Base-by-base conservation (phyloP, 179 eudicot genomes). In the Camellia oleifera region DNA sequence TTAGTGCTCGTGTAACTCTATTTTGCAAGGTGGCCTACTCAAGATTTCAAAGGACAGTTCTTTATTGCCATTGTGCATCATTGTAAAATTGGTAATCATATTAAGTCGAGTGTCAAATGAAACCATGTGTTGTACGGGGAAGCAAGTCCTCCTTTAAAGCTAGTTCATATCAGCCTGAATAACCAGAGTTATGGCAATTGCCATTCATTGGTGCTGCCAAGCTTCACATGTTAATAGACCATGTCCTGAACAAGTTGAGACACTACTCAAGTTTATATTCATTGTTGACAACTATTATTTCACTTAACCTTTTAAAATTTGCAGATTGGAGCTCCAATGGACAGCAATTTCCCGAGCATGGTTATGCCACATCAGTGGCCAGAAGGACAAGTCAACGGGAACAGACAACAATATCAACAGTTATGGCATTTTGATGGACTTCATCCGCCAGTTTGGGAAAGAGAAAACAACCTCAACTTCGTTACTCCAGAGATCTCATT, bases 291-390 rank as follows among this genome's bases (percentile, higher is more conserved):
- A 20, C 13, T 79, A 61, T 50, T 69, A 13, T 44, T 40, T 71
- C 7, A 72, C 32, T 26, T 40, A 62, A 26, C 62, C 76, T 53
- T 60, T 50, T 48, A 67, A 78, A 79, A 58, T 48, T 75, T 79
- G 87, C 88, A 92, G 95, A 77, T 77, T 82, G 92, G 88, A 79
- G 86, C 92, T 66, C 76, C 82, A 48, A 82, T 85, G 78, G 97
- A 89, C 40, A 82, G 86, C 77, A 87, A 81, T 78, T 87, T 82
- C 81, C 86, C 79, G 2, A 83, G 88, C 82, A 88, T 90, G 88
- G 84, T 78, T 18, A 79, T 84, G 89, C 98, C 97, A 70, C 50
- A 85, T 3, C 82, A 87, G 85, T 91, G 92, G 90, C 89, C 93
- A 17, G 97, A 90, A 65, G 83, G 88, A 75, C 94, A 88, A 82